Conservation (phyloP, 306 rosid genomes). For the Luffa acutangula region DNA sequence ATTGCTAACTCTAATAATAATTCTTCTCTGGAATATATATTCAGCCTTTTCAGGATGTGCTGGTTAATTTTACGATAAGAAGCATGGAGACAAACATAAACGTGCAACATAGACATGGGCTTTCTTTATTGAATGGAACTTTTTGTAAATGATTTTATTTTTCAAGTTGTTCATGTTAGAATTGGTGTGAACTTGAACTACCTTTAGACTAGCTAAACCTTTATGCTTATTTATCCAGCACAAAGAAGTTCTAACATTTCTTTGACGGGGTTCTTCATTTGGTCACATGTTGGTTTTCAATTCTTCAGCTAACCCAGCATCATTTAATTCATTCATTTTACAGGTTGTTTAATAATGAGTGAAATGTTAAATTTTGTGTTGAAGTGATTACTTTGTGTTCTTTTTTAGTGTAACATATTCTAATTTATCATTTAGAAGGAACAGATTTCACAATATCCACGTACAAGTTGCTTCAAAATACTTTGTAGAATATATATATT, state of each 20-base stretch:
- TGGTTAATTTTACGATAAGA: slow-evolving; percentile 1
- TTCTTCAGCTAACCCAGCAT: background rate
- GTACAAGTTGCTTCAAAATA: background rate
- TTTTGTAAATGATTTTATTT: background rate
- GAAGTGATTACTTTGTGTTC: slow-evolving; percentile 3
- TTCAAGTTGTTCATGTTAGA: background rate
- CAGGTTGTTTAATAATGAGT: background rate
- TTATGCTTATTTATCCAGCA: background rate
- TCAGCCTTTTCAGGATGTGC: background rate
- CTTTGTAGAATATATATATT: background rate
- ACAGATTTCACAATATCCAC: background rate
- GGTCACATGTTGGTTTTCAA: background rate
- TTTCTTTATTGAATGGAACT: background rate
- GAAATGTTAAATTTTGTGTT: background rate
- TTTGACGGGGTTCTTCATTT: background rate
- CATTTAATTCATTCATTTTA: background rate
- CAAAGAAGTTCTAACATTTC: background rate
- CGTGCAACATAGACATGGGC: background rate
- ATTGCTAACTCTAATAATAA: background rate
- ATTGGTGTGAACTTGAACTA: background rate
- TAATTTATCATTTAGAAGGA: background rate
- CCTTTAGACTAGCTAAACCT: background rate
- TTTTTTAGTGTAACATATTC: background rate
- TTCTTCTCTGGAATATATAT: background rate
- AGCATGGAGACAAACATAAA: background rate